Base-by-base conservation (phyloP, 1,284 basidiomycete species). In the Ganoderma lucidum region DNA sequence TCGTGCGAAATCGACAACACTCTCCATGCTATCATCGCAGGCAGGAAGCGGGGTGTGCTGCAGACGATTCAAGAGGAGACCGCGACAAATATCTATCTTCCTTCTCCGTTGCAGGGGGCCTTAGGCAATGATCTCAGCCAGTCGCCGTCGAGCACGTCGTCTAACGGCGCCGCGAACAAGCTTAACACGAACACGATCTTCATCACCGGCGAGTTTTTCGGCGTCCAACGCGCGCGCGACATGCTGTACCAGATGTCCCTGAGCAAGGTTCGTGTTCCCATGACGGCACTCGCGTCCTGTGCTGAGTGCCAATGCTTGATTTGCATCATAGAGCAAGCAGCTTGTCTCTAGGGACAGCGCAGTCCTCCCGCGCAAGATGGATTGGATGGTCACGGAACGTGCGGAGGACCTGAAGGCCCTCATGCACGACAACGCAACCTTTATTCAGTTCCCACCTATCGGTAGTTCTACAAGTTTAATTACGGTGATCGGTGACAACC, bases 201-300 rank as follows among this genome's bases (percentile, higher is more conserved):
- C 93, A 97, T 99, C 76, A 98, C 97, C 0, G 97, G 97, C 65
- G 97, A 99, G 81, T 98, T 97, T 80, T 98, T 98, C 75, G 95
- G 95, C 51, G 97, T 98, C 15, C 96, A 98, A 80, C 85, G 97
- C 63, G 97, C 97, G 3, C 87, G 94, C 74, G 97, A 99, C 79
- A 98, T 98, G 96, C 84, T 99, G 10, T 92, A 92, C 79, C 94
- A 96, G 79, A 86, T 96, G 35, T 94, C 96, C 17, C 82, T 92
- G 70, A 92, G 88, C 80, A 98, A 98, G 88, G 95, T 94, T 71
- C n/a, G 84, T 78, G 42, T 64, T 44, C 69, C 42, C 59, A 41
- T 42, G 39, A 37, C 39, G 39, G n/a, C 39, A 6, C 35, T 6
- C 23, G 37, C 14, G n/a, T 8, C 35, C 35, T 39, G 30, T 41